Evolutionary conservation across 2,329 filamentous ascomycete genomes (phyloP), one percentile per base, ranked within the genome.

Genomic region (Colletotrichum sp.): DNA sequence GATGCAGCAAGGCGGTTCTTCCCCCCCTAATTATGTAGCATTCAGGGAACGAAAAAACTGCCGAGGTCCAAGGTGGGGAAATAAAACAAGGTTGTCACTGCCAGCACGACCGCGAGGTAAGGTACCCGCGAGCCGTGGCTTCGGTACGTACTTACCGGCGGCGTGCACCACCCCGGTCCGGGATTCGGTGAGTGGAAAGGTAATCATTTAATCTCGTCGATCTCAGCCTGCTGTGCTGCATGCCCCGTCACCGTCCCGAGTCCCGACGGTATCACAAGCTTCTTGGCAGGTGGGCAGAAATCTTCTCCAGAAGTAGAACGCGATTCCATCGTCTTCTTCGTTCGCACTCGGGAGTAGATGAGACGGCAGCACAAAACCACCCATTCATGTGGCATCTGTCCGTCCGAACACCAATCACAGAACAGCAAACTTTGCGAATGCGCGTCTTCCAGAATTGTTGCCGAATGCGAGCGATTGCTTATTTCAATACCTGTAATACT

Each of bases 11-110:
- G 43, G 18, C 43, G 43, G 43, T 48, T 48, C 43, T 10, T 52
- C 1, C 26, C 66, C 55, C 73, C 63, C 70, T 72, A 68, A 68
- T 70, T 70, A 73, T 67, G 69, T 59, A 57, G 57, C 68, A 72
- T 71, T 57, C 43, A 36, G 32, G 30, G 21, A 30, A 30, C 16
- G 64, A 43, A 36, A 5, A 72, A 68, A 73, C 63, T 75, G 69
- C 73, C 73, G 73, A 75, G 73, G 73, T 75, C 69, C 69, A 73
- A 34, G 63, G 63, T 72, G 73, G 73, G 15, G 73, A 61, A 61
- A 15, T 21, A 7, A 48, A 48, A 48, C 43, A 43, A 32, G n/a
- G 3, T n/a, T 72, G 57, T 63, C 48, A 71, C 67, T 61, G 67
- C 32, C 13, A 34, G 32, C 32, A 34, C 34, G 34, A 5, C 34